Evolutionary conservation across 306 rosid genomes (phyloP).

Genomic region (Lathyrus aphaca): DNA sequence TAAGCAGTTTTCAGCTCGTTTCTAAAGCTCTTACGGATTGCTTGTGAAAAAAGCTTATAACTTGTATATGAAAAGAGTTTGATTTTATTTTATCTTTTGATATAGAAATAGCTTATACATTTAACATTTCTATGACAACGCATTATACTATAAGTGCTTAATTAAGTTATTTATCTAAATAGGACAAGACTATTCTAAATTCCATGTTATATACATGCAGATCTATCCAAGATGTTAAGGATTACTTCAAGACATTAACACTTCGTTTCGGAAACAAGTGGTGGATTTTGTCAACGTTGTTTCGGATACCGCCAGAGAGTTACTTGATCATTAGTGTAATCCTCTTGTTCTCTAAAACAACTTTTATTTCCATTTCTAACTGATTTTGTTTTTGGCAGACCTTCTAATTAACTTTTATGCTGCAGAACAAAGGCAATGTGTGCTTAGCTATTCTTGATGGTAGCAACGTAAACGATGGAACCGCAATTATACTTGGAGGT

Average conservation of each 20-base stretch:
- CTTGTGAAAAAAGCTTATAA: background rate
- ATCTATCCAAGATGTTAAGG: conserved; percentile 67
- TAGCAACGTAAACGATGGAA: conserved; percentile 69
- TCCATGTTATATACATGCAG: conserved; percentile 47
- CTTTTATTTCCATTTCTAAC: conserved; percentile 26
- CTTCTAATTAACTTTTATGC: conserved; percentile 32
- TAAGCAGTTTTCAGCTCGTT: background rate
- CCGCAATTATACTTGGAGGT: conserved; percentile 66
- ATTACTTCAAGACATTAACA: conserved; percentile 66
- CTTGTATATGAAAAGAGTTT: background rate
- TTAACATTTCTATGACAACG: background rate
- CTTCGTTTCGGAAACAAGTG: conserved; percentile 73
- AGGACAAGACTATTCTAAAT: conserved; percentile 18
- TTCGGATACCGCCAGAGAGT: conserved; percentile 74
- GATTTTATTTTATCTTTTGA: background rate
- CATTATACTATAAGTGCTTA: background rate
- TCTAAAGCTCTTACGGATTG: background rate
- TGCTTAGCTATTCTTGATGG: conserved; percentile 86
- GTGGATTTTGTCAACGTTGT: conserved; percentile 65
- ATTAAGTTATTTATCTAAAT: background rate
- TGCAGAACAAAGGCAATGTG: conserved; percentile 77
- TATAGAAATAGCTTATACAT: background rate
- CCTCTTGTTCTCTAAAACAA: conserved; percentile 27
- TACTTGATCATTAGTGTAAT: conserved; percentile 71
- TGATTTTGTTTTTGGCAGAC: conserved; percentile 11